These are phyloP conservation scores for Eucalyptus pauciflora DNA, from an alignment of 345 rosid species.

Conservation along the genomic window DNA sequence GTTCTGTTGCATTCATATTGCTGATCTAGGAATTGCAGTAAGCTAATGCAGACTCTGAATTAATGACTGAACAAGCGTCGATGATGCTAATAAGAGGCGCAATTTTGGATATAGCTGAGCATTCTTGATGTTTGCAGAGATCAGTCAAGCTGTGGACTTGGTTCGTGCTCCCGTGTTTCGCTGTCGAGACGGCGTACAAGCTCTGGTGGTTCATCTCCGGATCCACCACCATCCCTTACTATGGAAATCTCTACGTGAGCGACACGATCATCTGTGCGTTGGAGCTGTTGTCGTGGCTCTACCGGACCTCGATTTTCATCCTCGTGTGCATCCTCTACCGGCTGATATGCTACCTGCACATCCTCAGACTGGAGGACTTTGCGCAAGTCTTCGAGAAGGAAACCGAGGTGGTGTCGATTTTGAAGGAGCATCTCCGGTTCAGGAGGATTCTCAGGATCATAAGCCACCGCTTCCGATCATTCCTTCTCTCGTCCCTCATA, in stretches of 20 bases:
- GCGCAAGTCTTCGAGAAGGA: conserved; percentile 64
- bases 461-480: conserved; percentile 75
- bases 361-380: conserved; percentile 62
- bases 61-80: not conserved
- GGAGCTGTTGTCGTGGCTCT: conserved; percentile 81
- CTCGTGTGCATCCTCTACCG: conserved; percentile 64
- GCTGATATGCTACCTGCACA: conserved; percentile 59
- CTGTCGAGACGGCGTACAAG: conserved; percentile 56
- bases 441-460: conserved; percentile 65
- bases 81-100: not conserved
- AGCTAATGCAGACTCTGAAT: not conserved
- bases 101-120: not conserved
- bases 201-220: conserved; percentile 92
- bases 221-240: conserved; percentile 43
- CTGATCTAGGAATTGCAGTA: not conserved
- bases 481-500: conserved; percentile 46
- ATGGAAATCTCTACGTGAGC: conserved; percentile 34
- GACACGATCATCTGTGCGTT: conserved; percentile 40
- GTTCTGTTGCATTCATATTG: not conserved
- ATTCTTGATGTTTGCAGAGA: conserved; percentile 25
- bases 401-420: conserved; percentile 53
- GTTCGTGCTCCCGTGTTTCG: conserved; percentile 72
- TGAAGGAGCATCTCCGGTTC: conserved; percentile 51
- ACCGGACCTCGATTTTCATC: conserved; percentile 58
- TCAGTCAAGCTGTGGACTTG: conserved; percentile 56